These are phyloP conservation scores for Lasiosphaeris hirsuta DNA, from an alignment of 495 filamentous ascomycete genomes.

Conservation along the genomic window DNA sequence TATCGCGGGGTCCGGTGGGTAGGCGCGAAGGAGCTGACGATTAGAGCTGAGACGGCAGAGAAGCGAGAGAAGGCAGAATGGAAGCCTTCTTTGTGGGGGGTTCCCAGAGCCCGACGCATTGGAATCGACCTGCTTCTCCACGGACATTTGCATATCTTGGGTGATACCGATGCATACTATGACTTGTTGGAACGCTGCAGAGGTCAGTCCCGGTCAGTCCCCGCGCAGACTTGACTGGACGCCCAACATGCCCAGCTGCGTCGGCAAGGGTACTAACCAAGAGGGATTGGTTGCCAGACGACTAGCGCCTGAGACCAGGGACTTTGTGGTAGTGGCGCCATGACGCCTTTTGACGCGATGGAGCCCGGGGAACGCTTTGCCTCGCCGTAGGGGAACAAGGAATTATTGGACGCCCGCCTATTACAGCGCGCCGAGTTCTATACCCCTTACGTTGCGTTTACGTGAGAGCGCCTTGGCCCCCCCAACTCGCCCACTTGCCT, in stretches of 20 bases:
- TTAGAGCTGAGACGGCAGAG: no score
- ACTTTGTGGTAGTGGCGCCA: constrained; percentile 20
- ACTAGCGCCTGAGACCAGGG: constrained; percentile 17
- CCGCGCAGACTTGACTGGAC: no score
- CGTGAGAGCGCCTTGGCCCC: constrained; percentile 21
- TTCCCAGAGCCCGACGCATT: no score
- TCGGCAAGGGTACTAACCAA: background rate
- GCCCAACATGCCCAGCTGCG: background rate
- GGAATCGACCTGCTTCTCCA: no score
- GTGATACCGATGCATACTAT: no score
- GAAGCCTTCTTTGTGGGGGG: no score
- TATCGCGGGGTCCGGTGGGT: no score
- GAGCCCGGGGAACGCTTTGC: constrained; percentile 8
- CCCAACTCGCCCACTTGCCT: constrained; percentile 13
- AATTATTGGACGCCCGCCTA: constrained; percentile 6
- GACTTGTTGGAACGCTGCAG: no score
- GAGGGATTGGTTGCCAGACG: constrained; percentile 6
- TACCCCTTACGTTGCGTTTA: constrained; percentile 25
- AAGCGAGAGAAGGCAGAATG: no score
- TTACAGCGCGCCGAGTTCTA: background rate
- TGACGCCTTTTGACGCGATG: constrained; percentile 26
- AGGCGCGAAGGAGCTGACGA: no score
- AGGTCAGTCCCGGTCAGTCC: no score
- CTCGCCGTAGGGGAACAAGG: background rate
- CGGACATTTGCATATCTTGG: no score